phyloP scores from a whole-genome alignment of 116 monocot species.

The Dioscorea cayenensis region DNA sequence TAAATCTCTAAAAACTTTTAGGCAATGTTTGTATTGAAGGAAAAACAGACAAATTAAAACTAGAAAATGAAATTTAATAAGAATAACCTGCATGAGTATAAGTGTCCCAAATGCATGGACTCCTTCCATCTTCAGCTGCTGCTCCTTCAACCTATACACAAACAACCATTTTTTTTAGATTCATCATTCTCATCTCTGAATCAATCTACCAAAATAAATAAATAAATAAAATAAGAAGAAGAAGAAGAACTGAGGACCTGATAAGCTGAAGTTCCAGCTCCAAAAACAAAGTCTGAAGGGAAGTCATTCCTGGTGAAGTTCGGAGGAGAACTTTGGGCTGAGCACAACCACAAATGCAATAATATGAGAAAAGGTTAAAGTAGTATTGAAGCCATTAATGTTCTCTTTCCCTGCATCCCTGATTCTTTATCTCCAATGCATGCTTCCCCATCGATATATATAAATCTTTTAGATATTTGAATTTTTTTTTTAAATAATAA shows the following conservation, averaged over 20 bases:
- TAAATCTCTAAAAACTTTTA: background rate
- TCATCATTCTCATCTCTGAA: background rate
- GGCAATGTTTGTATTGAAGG: too few relatives aligned
- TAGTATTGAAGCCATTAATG: background rate
- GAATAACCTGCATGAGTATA: slow-evolving; percentile 11
- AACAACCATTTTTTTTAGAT: background rate
- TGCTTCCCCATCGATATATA: too few relatives aligned
- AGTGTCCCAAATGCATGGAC: slow-evolving; percentile 36
- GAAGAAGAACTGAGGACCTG: too few relatives aligned
- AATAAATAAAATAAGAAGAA: background rate
- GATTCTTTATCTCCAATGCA: too few relatives aligned
- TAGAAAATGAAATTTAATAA: background rate
- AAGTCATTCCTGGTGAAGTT: slow-evolving; percentile 37
- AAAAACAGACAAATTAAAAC: background rate
- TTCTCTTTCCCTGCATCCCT: background rate
- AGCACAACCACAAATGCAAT: background rate
- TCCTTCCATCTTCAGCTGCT: slow-evolving; percentile 30
- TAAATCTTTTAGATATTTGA: too few relatives aligned
- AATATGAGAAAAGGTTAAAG: background rate
- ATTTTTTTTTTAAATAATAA: too few relatives aligned
- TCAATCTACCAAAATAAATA: background rate
- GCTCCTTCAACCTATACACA: slow-evolving; percentile 13
- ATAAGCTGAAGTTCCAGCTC: slow-evolving; percentile 61
- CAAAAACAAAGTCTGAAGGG: slow-evolving; percentile 49
- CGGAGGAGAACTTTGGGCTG: background rate